phyloP scores from a whole-genome alignment of 345 rosid genomes.

The Jatropha curcas region DNA sequence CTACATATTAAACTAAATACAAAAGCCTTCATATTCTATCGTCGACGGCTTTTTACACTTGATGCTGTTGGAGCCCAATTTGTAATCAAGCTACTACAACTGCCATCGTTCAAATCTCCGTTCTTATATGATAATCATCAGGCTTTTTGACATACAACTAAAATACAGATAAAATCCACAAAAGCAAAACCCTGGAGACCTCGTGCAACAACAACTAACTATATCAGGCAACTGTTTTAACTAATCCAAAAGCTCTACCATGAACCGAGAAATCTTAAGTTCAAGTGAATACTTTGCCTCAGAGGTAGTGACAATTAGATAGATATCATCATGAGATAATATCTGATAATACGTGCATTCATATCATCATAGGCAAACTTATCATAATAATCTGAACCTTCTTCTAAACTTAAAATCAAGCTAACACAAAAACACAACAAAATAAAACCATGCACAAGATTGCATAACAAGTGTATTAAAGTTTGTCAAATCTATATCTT shows the following conservation, averaged over 20 bases:
- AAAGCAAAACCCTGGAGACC: no score
- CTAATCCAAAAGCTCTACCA: no score
- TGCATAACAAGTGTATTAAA: no score
- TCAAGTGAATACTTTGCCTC: constrained; percentile 16
- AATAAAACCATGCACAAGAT: background rate
- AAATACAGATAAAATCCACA: background rate
- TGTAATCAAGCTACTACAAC: constrained; percentile 23
- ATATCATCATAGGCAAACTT: constrained; percentile 22
- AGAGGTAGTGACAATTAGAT: constrained; percentile 43
- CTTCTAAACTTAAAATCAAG: background rate
- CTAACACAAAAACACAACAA: background rate
- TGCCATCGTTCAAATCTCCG: constrained; percentile 39
- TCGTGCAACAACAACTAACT: background rate
- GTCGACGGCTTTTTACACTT: constrained; percentile 17
- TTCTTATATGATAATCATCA: constrained; percentile 29
- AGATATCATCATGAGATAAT: constrained; percentile 23
- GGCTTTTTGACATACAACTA: constrained; percentile 10
- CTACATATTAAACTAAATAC: background rate
- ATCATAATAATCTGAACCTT: background rate
- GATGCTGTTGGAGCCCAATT: constrained; percentile 35
- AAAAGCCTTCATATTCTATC: constrained; percentile 35
- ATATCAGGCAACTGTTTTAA: no score
- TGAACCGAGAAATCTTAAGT: no score
- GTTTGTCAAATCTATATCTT: no score
- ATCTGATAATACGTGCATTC: constrained; percentile 33